A percentile compares a stretch with the other conserved stretches of the same genome.
These are phyloP conservation scores for Hypomontagnella monticulosa DNA, from an alignment of 495 filamentous ascomycete genomes.

Conservation along the genomic window DNA sequence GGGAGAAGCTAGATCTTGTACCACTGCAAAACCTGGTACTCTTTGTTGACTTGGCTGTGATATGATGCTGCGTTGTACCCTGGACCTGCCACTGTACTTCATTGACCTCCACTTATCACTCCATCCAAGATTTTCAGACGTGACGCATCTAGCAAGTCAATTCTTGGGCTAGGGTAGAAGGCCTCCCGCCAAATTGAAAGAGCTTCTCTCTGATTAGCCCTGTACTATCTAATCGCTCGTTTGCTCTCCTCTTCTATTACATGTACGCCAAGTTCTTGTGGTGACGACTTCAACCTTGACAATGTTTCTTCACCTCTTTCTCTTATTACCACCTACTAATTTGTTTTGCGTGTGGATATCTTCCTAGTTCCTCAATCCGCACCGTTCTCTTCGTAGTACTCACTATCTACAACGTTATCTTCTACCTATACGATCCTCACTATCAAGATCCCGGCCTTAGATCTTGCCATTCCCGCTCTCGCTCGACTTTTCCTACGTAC, in stretches of 20 bases:
- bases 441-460: not conserved
- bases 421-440: conserved; percentile 12
- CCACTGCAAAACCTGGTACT: no score
- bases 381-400: conserved; percentile 11
- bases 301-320: conserved; percentile 20
- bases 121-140: conserved; percentile 13
- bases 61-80: no score
- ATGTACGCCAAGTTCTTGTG: conserved; percentile 14
- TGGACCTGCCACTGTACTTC: no score
- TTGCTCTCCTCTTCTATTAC: conserved; percentile 21
- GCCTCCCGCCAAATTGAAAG: conserved; percentile 28
- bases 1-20: no score
- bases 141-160: conserved; percentile 30
- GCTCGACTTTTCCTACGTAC: not conserved
- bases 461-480: conserved; percentile 4
- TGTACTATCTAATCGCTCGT: conserved; percentile 32
- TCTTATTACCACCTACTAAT: conserved; percentile 9
- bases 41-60: no score
- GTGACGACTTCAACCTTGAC: conserved; percentile 13
- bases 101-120: not conserved
- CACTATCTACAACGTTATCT: conserved; percentile 5
- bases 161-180: conserved; percentile 10
- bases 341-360: conserved; percentile 14
- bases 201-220: no score
- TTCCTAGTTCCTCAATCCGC: conserved; percentile 16